Base-by-base conservation (phyloP, 2,329 filamentous ascomycete species). In the Aschersonia sp. region DNA sequence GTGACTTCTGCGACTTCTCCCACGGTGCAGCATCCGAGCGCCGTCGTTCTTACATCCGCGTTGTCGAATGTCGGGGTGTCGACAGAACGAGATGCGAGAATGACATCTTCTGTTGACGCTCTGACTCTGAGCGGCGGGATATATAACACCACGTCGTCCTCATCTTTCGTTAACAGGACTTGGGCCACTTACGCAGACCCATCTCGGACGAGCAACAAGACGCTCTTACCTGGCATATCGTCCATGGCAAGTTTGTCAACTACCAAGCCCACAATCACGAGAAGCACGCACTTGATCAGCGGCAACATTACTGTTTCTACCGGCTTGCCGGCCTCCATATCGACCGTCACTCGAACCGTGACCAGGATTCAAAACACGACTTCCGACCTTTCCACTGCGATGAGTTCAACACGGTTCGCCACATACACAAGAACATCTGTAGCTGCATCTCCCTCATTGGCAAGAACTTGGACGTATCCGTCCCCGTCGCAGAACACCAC, bases 241-340 rank as follows among this genome's bases (percentile, higher is more conserved):
- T 20, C 20, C 20, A 20, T 20, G 20, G 20, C 20, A 20, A 20
- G 6, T 44, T 46, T 45, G 44, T 47, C 6, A 50, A 31, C 40
- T 50, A 45, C 7, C 31, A 20, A 45, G 31, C n/a, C 44, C n/a
- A 44, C 48, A 3, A 42, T 41, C 20, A 50, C 48, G 3, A 43
- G 43, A 20, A 46, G 40, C 32, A 9, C 31, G 10, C 40, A 44
- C 38, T 50, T 40, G 5, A 43, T 12, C 4, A 28, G 2, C 7
- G 44, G 43, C 30, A 30, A 38, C 28, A 41, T 30, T 31, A 47
- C 44, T 29, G 9, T 12, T 1, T 28, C 29, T 20, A 46, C 46
- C 5, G 43, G 40, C 32, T 35, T 38, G 7, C 12, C 35, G 12
- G 35, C 12, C 35, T 38, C 35, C 12, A 12, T 38, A 12, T 9